These are phyloP conservation scores for Suillus ampliporus DNA, from an alignment of 768 basidiomycete species.

Conservation along the genomic window DNA sequence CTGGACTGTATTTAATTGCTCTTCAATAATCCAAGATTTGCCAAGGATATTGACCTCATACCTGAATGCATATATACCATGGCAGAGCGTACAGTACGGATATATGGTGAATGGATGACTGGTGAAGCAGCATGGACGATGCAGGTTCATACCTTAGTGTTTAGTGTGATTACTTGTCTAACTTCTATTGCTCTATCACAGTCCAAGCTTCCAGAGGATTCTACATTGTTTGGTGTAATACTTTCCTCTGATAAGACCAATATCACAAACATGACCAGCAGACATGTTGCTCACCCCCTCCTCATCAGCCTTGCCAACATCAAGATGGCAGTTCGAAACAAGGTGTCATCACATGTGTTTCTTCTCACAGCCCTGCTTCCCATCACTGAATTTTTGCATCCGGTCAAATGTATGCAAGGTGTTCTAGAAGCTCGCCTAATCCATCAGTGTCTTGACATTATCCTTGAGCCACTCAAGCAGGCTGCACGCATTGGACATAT, in stretches of 20 bases:
- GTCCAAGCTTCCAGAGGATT: slow-evolving; percentile 27
- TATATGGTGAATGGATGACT: slow-evolving; percentile 32
- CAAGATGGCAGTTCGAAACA: slow-evolving; percentile 15
- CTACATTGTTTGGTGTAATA: slow-evolving; percentile 31
- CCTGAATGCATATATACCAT: slow-evolving; percentile 22
- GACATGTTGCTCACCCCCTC: slow-evolving; percentile 5
- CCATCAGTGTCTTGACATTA: slow-evolving; percentile 25
- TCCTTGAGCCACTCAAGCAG: slow-evolving; percentile 22
- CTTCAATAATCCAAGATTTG: slow-evolving; percentile 19
- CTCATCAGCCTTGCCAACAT: slow-evolving; percentile 14
- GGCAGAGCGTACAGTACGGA: slow-evolving; percentile 13
- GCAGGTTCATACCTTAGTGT: slow-evolving; percentile 7
- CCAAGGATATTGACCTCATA: slow-evolving; percentile 22
- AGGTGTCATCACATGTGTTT: slow-evolving; percentile 22
- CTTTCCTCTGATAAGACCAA: slow-evolving; percentile 27
- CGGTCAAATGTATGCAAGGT: slow-evolving; percentile 8
- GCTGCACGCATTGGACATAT: slow-evolving; percentile 21
- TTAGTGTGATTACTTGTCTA: slow-evolving; percentile 3
- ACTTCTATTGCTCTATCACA: slow-evolving; percentile 15
- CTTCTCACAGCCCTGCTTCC: slow-evolving; percentile 22
- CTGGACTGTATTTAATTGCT: slow-evolving; percentile 29
- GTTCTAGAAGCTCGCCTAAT: slow-evolving; percentile 24
- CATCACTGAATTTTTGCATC: slow-evolving; percentile 25
- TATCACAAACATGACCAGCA: slow-evolving; percentile 22
- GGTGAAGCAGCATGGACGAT: slow-evolving; percentile 8